Conservation (phyloP, 2,329 filamentous ascomycete genomes). For the Trichoderma gracile region DNA sequence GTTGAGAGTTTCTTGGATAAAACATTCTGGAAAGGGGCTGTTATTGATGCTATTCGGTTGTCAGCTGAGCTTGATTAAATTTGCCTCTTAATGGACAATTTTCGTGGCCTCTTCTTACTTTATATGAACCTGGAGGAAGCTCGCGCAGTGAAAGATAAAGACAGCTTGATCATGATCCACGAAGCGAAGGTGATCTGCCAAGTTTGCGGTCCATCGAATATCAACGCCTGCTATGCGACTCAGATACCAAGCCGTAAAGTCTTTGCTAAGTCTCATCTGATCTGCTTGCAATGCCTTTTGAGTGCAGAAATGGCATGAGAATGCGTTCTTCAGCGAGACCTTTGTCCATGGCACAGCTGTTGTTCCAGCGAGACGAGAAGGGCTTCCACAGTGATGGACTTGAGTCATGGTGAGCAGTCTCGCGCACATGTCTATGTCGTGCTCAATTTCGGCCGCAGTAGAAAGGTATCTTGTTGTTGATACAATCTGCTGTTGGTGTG, state of each 20-base stretch:
- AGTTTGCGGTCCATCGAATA: constrained; percentile 42
- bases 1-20: constrained; percentile 41
- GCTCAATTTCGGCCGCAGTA: background rate
- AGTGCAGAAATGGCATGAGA: background rate
- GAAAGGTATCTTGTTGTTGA: background rate
- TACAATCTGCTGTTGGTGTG: background rate
- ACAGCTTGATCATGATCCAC: constrained; percentile 42
- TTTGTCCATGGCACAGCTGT: constrained; percentile 5
- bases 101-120: constrained; percentile 10
- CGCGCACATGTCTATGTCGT: constrained; percentile 16
- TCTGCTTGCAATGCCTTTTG: constrained; percentile 4
- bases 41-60: background rate
- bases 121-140: constrained; percentile 39
- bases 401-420: constrained; percentile 15
- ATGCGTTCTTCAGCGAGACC: background rate
- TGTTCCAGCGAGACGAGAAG: background rate
- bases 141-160: constrained; percentile 44
- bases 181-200: constrained; percentile 45
- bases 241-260: constrained; percentile 21
- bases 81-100: background rate
- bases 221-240: constrained; percentile 40
- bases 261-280: constrained; percentile 16
- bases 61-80: background rate
- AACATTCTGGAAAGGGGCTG: constrained; percentile 34
- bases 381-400: background rate